phyloP scores from a whole-genome alignment of 768 basidiomycete genomes.

The Hydnomerulius pinastri region DNA sequence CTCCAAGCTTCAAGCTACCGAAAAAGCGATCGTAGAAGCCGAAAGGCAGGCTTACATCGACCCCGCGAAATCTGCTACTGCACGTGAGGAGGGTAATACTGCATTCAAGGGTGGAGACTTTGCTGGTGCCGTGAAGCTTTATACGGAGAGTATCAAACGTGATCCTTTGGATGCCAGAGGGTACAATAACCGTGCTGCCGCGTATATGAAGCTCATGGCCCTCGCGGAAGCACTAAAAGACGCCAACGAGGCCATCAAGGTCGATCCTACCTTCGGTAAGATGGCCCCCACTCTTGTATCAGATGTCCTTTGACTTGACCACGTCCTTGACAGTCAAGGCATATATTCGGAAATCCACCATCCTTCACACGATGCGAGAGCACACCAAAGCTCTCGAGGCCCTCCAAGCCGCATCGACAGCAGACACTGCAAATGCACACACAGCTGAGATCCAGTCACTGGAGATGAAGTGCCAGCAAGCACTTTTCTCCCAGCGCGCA shows the following conservation, averaged over 20 bases:
- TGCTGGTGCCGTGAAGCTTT: slow-evolving; percentile 86
- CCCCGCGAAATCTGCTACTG: slow-evolving; percentile 75
- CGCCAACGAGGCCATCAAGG: slow-evolving; percentile 88
- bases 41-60: slow-evolving; percentile 87
- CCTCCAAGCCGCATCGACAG: slow-evolving; percentile 71
- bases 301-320: background rate
- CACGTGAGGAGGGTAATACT: slow-evolving; percentile 90
- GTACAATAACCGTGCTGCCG: slow-evolving; percentile 98
- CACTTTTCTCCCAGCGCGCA: slow-evolving; percentile 74
- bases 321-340: slow-evolving; percentile 65
- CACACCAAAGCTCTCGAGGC: slow-evolving; percentile 85
- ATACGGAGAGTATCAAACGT: slow-evolving; percentile 96
- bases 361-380: slow-evolving; percentile 90
- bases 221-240: slow-evolving; percentile 97
- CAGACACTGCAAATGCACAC: slow-evolving; percentile 83
- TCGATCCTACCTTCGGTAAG: slow-evolving; percentile 83
- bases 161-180: slow-evolving; percentile 87
- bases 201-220: slow-evolving; percentile 93
- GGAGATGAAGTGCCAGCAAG: slow-evolving; percentile 79
- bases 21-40: slow-evolving; percentile 74
- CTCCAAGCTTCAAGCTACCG: slow-evolving; percentile 83
- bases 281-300: background rate
- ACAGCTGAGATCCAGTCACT: slow-evolving; percentile 79
- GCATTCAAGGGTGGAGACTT: slow-evolving; percentile 94
- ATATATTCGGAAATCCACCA: slow-evolving; percentile 88